phyloP scores from a whole-genome alignment of 768 basidiomycete genomes.

The Mycena olivaceomarginata region DNA sequence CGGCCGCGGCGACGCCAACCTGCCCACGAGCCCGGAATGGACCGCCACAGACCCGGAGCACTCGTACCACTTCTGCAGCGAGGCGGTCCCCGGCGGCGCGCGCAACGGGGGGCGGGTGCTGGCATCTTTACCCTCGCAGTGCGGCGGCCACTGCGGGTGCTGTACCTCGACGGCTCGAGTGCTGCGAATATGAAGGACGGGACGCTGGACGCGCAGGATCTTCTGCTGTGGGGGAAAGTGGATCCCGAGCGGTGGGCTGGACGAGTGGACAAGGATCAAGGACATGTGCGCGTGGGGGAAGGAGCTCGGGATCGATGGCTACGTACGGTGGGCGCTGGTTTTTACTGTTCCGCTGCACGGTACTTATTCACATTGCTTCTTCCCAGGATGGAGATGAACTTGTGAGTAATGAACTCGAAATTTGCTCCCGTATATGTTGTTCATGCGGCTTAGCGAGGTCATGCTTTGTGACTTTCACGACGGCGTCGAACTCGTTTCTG shows the following conservation, averaged over 20 bases:
- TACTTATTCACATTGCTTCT: too few relatives aligned
- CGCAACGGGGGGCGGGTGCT: constrained; percentile 49
- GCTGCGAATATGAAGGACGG: constrained; percentile 65
- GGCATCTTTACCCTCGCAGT: constrained; percentile 63
- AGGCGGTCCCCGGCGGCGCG: background rate
- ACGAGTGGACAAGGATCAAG: too few relatives aligned
- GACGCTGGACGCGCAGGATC: constrained; percentile 67
- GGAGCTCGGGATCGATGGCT: too few relatives aligned
- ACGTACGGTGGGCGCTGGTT: background rate
- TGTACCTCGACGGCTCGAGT: constrained; percentile 74
- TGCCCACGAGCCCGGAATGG: constrained; percentile 44
- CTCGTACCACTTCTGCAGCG: constrained; percentile 30
- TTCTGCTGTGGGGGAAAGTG: constrained; percentile 40
- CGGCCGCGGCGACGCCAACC: constrained; percentile 36
- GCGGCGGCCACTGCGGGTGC: constrained; percentile 62
- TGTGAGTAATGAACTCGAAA: too few relatives aligned
- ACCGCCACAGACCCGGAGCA: constrained; percentile 49
- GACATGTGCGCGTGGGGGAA: too few relatives aligned
- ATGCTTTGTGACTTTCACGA: constrained; percentile 3
- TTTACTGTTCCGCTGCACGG: too few relatives aligned
- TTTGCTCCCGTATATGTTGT: too few relatives aligned
- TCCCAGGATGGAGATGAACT: too few relatives aligned
- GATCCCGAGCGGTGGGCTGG: background rate
- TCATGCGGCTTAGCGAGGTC: background rate
- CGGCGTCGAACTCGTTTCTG: constrained; percentile 54